Base-by-base conservation (phyloP, 1,139 yeast species). In the Hyphopichia khmerensis region DNA sequence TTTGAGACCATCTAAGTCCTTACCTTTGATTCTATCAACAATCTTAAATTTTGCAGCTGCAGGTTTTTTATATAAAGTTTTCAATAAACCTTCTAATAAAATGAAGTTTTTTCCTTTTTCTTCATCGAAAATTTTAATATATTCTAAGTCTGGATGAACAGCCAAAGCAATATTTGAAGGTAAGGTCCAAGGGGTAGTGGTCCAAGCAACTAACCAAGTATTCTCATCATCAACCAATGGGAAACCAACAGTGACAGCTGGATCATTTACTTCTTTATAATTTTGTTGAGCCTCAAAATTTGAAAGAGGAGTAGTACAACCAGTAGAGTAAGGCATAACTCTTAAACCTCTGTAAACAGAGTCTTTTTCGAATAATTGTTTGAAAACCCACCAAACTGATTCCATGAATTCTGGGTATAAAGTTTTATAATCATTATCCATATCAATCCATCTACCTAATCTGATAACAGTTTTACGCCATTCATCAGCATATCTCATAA, bases 131-230 rank as follows among this genome's bases (percentile, higher is more conserved):
- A 95, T 87, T 73, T 93, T 95, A 53, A 87, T 87, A 60, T 93
- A 93, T 67, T 90, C 98, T 50, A 89, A 84, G 18, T 82, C 81
- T 41, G 97, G 96, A 69, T 93, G 80, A 38, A 93, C 98, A 58
- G 96, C 91, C 49, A 93, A 77, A 14, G 93, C 95, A 62, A 93
- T 71, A 67, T 93, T 93, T 21, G 96, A 87, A 38, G 99, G 99
- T 60, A 93, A 77, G 40, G 99, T 95, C 99, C 99, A 93, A 41
- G 99, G 99, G 33, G 99, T 93, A 49, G 99, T 93, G 36, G 99
- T 93, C 99, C 99, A 93, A 15, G 98, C 99, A 38, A 93, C 91
- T 53, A 93, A 74, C 52, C 78, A 73, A 43, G 96, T 88, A 57
- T 86, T 81, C 50, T 87, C 88, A 57, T 91, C 95, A 49, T 80